phyloP scores from a whole-genome alignment of 208 protist genomes.

The Wallacemonas sp. region DNA sequence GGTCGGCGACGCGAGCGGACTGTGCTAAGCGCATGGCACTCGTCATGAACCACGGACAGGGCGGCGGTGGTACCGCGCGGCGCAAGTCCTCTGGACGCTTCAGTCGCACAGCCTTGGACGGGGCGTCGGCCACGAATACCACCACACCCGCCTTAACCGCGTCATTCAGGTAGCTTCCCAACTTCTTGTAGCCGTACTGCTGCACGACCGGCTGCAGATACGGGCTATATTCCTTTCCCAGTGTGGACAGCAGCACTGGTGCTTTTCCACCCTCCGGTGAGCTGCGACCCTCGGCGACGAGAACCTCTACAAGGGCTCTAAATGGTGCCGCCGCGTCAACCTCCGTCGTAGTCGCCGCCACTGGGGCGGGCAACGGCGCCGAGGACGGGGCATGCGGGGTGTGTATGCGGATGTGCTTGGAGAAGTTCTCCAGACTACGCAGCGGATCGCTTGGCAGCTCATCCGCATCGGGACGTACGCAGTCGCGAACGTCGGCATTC shows the following conservation, averaged over 20 bases:
- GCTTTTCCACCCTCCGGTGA: slow-evolving; percentile 17
- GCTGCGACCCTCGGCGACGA: slow-evolving; percentile 60
- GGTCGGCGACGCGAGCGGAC: too few relatives aligned
- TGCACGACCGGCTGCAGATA: slow-evolving; percentile 54
- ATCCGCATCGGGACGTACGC: background rate
- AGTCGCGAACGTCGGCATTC: background rate
- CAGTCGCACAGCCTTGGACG: slow-evolving; percentile 77
- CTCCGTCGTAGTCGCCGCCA: background rate
- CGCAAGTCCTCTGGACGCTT: slow-evolving; percentile 44
- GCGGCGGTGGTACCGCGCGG: slow-evolving; percentile 41
- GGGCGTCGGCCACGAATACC: slow-evolving; percentile 52
- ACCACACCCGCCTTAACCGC: slow-evolving; percentile 61
- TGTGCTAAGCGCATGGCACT: slow-evolving; percentile 20
- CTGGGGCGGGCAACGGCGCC: background rate
- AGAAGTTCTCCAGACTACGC: slow-evolving; percentile 9
- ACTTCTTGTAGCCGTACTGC: slow-evolving; percentile 72
- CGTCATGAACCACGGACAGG: slow-evolving; percentile 61
- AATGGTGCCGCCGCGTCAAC: slow-evolving; percentile 20
- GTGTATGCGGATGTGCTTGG: slow-evolving; percentile 6
- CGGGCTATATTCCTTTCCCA: slow-evolving; percentile 82
- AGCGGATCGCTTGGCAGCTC: too few relatives aligned
- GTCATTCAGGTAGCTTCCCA: slow-evolving; percentile 80
- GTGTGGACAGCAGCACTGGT: slow-evolving; percentile 79
- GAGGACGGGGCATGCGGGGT: background rate
- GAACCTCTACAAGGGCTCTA: slow-evolving; percentile 54